Evolutionary conservation across 2,329 filamentous ascomycete species (phyloP).

Genomic region (Diaporthe citriasiana): DNA sequence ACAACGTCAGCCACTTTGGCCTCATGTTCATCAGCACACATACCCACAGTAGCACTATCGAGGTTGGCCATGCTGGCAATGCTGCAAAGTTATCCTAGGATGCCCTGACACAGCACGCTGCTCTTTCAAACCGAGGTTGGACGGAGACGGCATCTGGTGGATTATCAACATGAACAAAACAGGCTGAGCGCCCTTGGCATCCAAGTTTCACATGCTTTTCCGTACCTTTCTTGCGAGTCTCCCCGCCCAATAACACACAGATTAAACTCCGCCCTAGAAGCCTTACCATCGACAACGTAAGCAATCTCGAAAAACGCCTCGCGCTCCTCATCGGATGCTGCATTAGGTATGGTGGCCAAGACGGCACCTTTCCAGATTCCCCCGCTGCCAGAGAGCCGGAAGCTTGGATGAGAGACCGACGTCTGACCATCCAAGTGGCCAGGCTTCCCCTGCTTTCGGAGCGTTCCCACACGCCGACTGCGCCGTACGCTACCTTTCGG

Average conservation of each 20-base stretch:
- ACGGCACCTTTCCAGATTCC: slow-evolving; percentile 8
- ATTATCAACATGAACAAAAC: slow-evolving; percentile 6
- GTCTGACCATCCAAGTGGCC: neutral
- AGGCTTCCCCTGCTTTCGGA: slow-evolving; percentile 17
- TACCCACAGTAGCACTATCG: neutral
- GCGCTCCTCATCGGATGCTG: slow-evolving; percentile 27
- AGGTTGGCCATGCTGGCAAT: neutral
- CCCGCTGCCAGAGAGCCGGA: slow-evolving; percentile 23
- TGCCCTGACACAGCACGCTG: slow-evolving; percentile 11
- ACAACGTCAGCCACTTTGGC: slow-evolving; percentile 26
- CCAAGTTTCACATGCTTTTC: slow-evolving; percentile 28
- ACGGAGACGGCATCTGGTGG: slow-evolving; percentile 9
- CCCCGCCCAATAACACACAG: neutral
- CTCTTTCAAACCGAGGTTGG: slow-evolving; percentile 23
- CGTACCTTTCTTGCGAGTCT: slow-evolving; percentile 15
- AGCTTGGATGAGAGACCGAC: slow-evolving; percentile 11
- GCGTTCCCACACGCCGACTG: neutral
- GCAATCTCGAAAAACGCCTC: slow-evolving; percentile 22
- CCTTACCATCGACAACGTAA: slow-evolving; percentile 19
- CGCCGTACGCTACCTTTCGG: neutral
- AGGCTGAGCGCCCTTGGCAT: slow-evolving; percentile 26
- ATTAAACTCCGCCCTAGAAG: slow-evolving; percentile 16
- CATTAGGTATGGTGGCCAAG: slow-evolving; percentile 26
- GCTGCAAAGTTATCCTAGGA: neutral
- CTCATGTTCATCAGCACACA: slow-evolving; percentile 17